Percentiles rank a stretch among this genome's conserved stretches.
phyloP scores from a whole-genome alignment of 257 asterid genomes.

The Solanum clarkiae region DNA sequence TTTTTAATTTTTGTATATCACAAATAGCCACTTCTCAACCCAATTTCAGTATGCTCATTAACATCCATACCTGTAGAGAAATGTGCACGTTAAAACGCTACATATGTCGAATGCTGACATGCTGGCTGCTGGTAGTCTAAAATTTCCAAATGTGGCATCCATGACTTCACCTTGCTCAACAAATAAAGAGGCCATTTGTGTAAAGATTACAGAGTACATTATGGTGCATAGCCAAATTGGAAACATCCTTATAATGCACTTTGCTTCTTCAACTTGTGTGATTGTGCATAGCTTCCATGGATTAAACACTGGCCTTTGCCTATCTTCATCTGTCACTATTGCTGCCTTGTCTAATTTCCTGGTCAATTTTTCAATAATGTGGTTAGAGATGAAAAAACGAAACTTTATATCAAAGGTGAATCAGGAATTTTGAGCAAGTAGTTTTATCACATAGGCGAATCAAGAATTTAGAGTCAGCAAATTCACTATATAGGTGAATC shows the following conservation, averaged over 20 bases:
- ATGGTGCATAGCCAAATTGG: conserved; percentile 83
- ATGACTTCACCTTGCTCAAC: conserved; percentile 73
- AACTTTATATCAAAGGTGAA: neutral
- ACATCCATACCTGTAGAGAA: conserved; percentile 20
- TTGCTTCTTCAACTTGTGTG: conserved; percentile 75
- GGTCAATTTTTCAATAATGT: neutral
- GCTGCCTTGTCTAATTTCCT: conserved; percentile 68
- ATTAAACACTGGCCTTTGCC: neutral
- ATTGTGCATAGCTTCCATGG: conserved; percentile 68
- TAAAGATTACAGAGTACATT: conserved; percentile 62
- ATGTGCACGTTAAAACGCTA: conserved; percentile 55
- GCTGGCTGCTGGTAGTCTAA: conserved; percentile 68
- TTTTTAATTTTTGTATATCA: too few species aligned
- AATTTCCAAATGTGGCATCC: conserved; percentile 27
- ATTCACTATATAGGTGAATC: neutral
- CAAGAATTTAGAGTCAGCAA: neutral
- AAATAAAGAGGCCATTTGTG: conserved; percentile 77
- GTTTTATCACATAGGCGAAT: neutral
- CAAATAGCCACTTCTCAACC: too few species aligned
- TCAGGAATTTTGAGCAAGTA: neutral
- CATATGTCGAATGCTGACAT: conserved; percentile 70
- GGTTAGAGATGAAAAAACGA: neutral
- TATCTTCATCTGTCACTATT: conserved; percentile 25
- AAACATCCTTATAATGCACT: conserved; percentile 54
- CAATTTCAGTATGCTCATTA: neutral